These are phyloP conservation scores for Penicillium taxi DNA, from an alignment of 495 filamentous ascomycete genomes.

Conservation along the genomic window DNA sequence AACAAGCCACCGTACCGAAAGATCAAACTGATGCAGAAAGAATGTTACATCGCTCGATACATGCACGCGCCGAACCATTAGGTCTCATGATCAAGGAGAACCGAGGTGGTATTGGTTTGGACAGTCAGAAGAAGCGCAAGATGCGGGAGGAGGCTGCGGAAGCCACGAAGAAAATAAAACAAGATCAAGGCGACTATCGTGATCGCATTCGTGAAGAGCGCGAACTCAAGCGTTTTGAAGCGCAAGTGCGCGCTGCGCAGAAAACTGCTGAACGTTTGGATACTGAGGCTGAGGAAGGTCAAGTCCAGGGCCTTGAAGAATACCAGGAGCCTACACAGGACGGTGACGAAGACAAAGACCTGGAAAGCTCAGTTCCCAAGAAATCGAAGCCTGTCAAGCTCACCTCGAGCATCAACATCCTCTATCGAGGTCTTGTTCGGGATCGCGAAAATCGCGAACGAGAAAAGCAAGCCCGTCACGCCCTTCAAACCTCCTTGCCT, in stretches of 20 bases:
- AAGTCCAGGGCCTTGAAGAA: background rate
- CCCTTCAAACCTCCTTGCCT: constrained; percentile 57
- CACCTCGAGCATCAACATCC: constrained; percentile 58
- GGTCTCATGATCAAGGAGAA: constrained; percentile 66
- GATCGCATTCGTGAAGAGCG: constrained; percentile 64
- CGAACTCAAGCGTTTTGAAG: constrained; percentile 61
- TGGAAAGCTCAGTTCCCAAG: constrained; percentile 6
- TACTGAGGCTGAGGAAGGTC: constrained; percentile 27
- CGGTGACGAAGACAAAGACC: constrained; percentile 7
- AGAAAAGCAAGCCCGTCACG: constrained; percentile 56
- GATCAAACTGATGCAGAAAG: constrained; percentile 1
- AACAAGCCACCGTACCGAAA: constrained; percentile 18
- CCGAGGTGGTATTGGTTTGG: constrained; percentile 77
- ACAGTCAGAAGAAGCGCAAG: constrained; percentile 74
- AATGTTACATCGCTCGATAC: constrained; percentile 5
- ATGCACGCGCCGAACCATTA: constrained; percentile 55
- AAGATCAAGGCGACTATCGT: constrained; percentile 65
- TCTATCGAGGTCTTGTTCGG: constrained; percentile 69
- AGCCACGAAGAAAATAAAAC: constrained; percentile 54
- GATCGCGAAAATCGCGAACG: constrained; percentile 63
- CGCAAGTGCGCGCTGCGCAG: constrained; percentile 63
- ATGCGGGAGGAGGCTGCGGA: constrained; percentile 56
- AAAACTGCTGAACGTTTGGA: constrained; percentile 73
- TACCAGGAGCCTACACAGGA: background rate
- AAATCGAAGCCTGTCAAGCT: constrained; percentile 38